These are phyloP conservation scores for Aureobasidium sp. DNA, from an alignment of 2,329 filamentous ascomycete genomes.

Conservation along the genomic window DNA sequence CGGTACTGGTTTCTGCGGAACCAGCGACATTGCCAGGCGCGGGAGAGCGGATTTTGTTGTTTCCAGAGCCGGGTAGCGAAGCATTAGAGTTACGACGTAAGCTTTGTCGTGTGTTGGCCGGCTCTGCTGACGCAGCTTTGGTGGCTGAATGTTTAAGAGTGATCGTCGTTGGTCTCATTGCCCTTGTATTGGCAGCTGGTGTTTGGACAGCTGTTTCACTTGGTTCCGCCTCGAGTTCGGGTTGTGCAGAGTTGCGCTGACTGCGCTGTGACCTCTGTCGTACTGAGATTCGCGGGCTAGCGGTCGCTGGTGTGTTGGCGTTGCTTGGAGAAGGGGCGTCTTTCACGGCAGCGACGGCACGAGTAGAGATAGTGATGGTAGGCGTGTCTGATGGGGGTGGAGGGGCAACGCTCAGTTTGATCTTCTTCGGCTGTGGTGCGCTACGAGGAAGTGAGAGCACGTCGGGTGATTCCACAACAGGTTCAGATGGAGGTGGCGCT, in stretches of 20 bases:
- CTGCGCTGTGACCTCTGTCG: slow-evolving; percentile 12
- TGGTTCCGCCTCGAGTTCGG: slow-evolving; percentile 12
- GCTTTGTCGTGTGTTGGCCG: slow-evolving; percentile 34
- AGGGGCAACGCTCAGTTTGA: slow-evolving; percentile 26
- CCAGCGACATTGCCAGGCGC: slow-evolving; percentile 17
- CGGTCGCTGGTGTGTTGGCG: neutral
- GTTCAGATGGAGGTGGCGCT: slow-evolving; percentile 2
- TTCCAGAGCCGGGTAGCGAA: slow-evolving; percentile 31
- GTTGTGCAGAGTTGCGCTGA: slow-evolving; percentile 1
- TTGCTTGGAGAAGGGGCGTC: neutral
- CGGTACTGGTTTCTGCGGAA: slow-evolving; percentile 15
- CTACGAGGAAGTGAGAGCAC: slow-evolving; percentile 16
- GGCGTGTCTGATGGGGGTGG: slow-evolving; percentile 9
- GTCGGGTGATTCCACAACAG: slow-evolving; percentile 16
- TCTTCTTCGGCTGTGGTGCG: slow-evolving; percentile 28
- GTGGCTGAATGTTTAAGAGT: slow-evolving; percentile 30
- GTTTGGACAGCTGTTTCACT: slow-evolving; percentile 23
- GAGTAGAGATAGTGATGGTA: neutral
- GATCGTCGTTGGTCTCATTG: slow-evolving; percentile 24
- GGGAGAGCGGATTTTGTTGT: slow-evolving; percentile 18
- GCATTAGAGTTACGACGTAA: slow-evolving; percentile 42
- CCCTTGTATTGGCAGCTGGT: slow-evolving; percentile 7
- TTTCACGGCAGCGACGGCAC: slow-evolving; percentile 18
- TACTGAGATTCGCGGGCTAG: neutral
- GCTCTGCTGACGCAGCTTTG: slow-evolving; percentile 45